These are phyloP conservation scores for Calonectria henricotiae DNA, from an alignment of 2,329 filamentous ascomycete genomes.

Conservation along the genomic window DNA sequence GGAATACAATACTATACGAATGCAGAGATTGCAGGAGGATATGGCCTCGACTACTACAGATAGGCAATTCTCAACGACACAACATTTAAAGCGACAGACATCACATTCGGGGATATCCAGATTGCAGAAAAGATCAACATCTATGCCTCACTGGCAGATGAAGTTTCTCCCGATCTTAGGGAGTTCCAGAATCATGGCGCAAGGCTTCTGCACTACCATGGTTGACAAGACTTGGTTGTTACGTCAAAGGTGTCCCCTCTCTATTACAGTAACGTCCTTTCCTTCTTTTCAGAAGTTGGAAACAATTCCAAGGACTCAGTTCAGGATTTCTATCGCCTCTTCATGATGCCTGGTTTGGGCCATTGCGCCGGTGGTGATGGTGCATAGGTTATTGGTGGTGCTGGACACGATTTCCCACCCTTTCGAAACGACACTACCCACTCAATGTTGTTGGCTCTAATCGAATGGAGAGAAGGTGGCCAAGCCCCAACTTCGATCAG, in stretches of 20 bases:
- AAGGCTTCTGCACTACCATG: conserved; percentile 17
- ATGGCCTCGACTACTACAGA: conserved; percentile 13
- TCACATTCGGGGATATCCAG: conserved; percentile 5
- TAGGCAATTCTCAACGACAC: conserved; percentile 19
- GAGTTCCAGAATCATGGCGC: conserved; percentile 1
- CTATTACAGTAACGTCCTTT: conserved; percentile 13
- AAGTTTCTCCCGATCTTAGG: background rate
- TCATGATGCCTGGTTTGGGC: background rate
- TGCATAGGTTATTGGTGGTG: conserved; percentile 15
- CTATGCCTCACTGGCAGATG: background rate
- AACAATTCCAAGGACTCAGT: background rate
- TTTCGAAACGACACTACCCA: conserved; percentile 3
- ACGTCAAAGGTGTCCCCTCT: conserved; percentile 2
- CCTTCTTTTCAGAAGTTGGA: background rate
- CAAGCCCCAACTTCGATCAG: background rate
- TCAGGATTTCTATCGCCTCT: conserved; percentile 1
- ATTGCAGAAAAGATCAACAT: conserved; percentile 16
- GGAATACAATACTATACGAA: conserved; percentile 18
- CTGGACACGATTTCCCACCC: background rate
- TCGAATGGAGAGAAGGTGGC: conserved; percentile 13
- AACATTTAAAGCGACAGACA: background rate
- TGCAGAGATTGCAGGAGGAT: conserved; percentile 11
- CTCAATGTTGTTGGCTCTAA: conserved; percentile 9
- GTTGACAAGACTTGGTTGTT: conserved; percentile 9
- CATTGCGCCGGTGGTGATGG: conserved; percentile 7